A percentile compares a stretch with the other conserved stretches of the same genome.
Conservation (phyloP, 2,329 filamentous ascomycete genomes). For the Trichoderma afroharzianum region DNA sequence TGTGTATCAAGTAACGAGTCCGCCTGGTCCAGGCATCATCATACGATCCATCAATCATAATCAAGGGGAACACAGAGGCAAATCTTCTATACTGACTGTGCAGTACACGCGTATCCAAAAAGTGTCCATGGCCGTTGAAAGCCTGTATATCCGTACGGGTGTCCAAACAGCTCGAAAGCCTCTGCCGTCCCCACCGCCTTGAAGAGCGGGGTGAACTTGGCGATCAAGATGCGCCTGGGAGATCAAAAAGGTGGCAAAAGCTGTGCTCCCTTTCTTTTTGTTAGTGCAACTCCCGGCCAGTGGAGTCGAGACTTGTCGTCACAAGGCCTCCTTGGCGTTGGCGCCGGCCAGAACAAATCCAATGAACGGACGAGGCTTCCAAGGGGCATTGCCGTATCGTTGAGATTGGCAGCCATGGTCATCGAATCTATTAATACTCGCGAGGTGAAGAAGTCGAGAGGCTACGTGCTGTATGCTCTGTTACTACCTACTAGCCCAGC, state of each 20-base stretch:
- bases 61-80: background rate
- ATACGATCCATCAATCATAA: background rate
- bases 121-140: background rate
- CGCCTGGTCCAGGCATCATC: background rate
- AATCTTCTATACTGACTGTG: background rate
- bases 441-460: background rate
- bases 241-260: background rate
- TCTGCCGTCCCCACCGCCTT: background rate
- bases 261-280: background rate
- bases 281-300: conserved; percentile 2
- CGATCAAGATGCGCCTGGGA: conserved; percentile 13
- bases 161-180: background rate
- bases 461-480: background rate
- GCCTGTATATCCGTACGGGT: background rate
- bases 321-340: conserved; percentile 13
- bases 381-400: background rate
- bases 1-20: background rate
- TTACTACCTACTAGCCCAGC: background rate
- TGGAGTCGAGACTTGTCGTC: conserved; percentile 12
- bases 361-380: background rate
- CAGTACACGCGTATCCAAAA: background rate
- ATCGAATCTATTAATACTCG: background rate
- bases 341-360: background rate
- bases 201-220: conserved; percentile 8
- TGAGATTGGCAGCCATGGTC: background rate